Conservation (phyloP, 2,329 filamentous ascomycete genomes). For the Paraphoma chrysanthemicola region DNA sequence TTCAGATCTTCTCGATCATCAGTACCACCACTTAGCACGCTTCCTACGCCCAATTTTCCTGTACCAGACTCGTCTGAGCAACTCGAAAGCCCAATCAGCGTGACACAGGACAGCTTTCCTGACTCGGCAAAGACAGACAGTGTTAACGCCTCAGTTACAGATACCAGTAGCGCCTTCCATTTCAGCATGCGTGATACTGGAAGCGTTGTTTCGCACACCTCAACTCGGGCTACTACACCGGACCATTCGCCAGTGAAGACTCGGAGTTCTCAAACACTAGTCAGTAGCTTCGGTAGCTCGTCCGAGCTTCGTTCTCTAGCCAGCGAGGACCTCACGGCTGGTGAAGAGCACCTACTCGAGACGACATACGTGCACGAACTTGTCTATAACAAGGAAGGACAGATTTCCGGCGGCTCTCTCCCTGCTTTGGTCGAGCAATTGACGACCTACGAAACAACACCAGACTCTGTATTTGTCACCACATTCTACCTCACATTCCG, state of each 20-base stretch:
- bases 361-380: constrained; percentile 92
- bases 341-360: constrained; percentile 84
- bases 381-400: constrained; percentile 91
- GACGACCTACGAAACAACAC: constrained; percentile 90
- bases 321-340: constrained; percentile 79
- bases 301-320: constrained; percentile 68
- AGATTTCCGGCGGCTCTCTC: constrained; percentile 90
- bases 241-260: constrained; percentile 65
- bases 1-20: constrained; percentile 60
- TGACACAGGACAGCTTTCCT: constrained; percentile 35
- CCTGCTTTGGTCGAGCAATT: constrained; percentile 92
- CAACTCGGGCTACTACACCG: constrained; percentile 87
- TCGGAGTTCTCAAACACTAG: constrained; percentile 64
- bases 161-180: constrained; percentile 78
- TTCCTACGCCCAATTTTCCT: constrained; percentile 35
- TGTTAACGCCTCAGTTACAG: constrained; percentile 76
- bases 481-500: constrained; percentile 97
- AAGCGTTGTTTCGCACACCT: constrained; percentile 80
- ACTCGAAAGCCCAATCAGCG: constrained; percentile 46
- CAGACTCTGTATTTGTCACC: constrained; percentile 88
- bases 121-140: constrained; percentile 59
- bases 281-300: constrained; percentile 69
- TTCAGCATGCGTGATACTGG: constrained; percentile 76
- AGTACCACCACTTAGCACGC: constrained; percentile 45
- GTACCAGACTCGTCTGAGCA: constrained; percentile 35